Conservation (phyloP, 2,329 filamentous ascomycete species). For the Didymella lethalis region DNA sequence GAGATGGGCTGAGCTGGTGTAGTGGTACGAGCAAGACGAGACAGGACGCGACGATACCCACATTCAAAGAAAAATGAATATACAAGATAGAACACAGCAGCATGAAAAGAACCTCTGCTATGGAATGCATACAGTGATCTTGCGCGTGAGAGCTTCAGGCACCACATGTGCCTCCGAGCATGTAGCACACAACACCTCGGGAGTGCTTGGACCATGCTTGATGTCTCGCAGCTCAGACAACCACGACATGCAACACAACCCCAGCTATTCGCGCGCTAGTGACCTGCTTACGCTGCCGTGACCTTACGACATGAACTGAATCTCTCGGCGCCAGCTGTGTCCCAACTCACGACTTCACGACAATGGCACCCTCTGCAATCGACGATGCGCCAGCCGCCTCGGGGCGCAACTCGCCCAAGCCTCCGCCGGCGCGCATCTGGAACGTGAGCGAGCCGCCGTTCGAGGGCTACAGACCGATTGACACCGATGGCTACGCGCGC, state of each 20-base stretch:
- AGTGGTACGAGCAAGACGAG: not conserved
- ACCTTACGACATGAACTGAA: slow-evolving; percentile 40
- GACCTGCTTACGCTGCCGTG: slow-evolving; percentile 21
- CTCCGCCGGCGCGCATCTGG: slow-evolving; percentile 61
- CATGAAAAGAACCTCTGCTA: not conserved
- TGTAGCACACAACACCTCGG: slow-evolving; percentile 12
- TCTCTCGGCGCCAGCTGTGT: slow-evolving; percentile 16
- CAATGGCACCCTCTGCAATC: slow-evolving; percentile 50
- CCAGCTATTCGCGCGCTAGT: slow-evolving; percentile 29
- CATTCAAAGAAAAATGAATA: not conserved
- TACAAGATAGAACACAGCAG: not conserved
- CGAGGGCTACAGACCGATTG: slow-evolving; percentile 64
- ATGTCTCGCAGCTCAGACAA: slow-evolving; percentile 29
- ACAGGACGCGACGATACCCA: slow-evolving; percentile 16
- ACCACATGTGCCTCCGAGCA: not conserved
- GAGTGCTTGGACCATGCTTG: slow-evolving; percentile 32
- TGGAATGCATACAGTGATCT: not conserved
- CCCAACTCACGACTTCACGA: slow-evolving; percentile 21
- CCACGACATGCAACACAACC: slow-evolving; percentile 28
- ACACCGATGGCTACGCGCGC: slow-evolving; percentile 73
- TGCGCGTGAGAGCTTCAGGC: not conserved
- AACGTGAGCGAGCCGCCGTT: slow-evolving; percentile 67
- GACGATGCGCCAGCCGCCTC: slow-evolving; percentile 51
- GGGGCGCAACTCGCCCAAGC: slow-evolving; percentile 61
- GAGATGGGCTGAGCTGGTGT: not conserved